These are phyloP conservation scores for Chernovozyma aurita DNA, from an alignment of 1,139 yeast genomes.

Conservation along the genomic window DNA sequence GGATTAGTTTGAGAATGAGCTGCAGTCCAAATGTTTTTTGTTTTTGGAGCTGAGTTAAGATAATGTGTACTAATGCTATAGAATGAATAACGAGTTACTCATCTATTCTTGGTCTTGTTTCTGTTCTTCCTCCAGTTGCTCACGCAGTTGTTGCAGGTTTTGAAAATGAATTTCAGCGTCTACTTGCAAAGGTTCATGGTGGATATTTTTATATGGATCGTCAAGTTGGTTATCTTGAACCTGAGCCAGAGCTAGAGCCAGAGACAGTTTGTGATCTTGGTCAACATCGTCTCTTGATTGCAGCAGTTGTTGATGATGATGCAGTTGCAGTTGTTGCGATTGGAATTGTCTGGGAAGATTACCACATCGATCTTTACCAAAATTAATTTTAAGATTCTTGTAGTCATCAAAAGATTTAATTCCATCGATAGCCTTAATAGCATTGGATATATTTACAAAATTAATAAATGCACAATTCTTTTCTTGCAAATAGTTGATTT, in stretches of 20 bases:
- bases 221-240: too few species aligned
- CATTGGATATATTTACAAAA: constrained; percentile 76
- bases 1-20: too few species aligned
- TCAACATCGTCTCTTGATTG: neutral
- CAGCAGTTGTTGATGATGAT: constrained; percentile 1
- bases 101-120: constrained; percentile 2
- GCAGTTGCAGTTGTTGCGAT: constrained; percentile 4
- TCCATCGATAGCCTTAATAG: constrained; percentile 73
- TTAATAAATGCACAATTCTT: constrained; percentile 81
- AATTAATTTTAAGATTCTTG: constrained; percentile 62
- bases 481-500: constrained; percentile 69
- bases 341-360: constrained; percentile 62
- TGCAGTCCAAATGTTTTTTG: too few species aligned
- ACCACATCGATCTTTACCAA: constrained; percentile 92
- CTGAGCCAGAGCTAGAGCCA: too few species aligned
- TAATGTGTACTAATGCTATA: neutral
- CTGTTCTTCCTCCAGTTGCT: neutral
- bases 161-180: too few species aligned
- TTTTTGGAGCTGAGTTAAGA: too few species aligned
- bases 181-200: too few species aligned
- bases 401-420: constrained; percentile 50
- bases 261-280: too few species aligned
- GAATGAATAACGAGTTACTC: neutral
- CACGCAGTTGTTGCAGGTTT: neutral
- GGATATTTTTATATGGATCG: too few species aligned